These are phyloP conservation scores for Russula abietina DNA, from an alignment of 768 basidiomycete species.

Conservation along the genomic window DNA sequence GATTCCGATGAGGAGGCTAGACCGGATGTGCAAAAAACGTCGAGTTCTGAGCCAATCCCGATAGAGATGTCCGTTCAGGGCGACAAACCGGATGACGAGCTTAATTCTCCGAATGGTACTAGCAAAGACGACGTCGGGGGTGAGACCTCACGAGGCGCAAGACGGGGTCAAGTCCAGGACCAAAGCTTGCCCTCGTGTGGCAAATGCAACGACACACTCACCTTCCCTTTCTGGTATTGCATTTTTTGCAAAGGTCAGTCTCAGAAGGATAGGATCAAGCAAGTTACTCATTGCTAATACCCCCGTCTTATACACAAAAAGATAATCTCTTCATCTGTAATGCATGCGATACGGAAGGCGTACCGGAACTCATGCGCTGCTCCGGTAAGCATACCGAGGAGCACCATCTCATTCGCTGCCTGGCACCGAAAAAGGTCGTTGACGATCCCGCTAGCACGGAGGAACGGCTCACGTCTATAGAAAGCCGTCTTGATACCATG, in stretches of 20 bases:
- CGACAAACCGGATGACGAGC: not conserved
- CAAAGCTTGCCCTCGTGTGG: conserved; percentile 23
- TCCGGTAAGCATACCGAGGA: conserved; percentile 6
- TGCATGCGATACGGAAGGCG: conserved; percentile 17
- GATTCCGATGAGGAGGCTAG: not conserved
- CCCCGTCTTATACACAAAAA: not conserved
- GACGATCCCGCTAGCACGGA: not conserved
- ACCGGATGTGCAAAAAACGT: not conserved
- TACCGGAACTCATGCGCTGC: conserved; percentile 1
- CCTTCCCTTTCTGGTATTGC: conserved; percentile 33
- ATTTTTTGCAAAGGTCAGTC: conserved; percentile 27
- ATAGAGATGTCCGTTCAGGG: too few species aligned
- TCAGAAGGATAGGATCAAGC: too few species aligned
- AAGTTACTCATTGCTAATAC: too few species aligned
- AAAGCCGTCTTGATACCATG: conserved; percentile 7
- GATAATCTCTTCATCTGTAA: conserved; percentile 20
- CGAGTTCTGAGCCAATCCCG: not conserved
- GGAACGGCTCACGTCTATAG: conserved; percentile 6
- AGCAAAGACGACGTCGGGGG: not conserved
- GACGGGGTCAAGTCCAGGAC: not conserved
- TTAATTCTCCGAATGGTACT: not conserved
- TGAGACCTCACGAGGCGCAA: not conserved
- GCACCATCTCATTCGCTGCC: conserved; percentile 15
- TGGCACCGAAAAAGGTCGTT: not conserved
- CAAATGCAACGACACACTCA: conserved; percentile 24